These are phyloP conservation scores for Arabidopsis hybrid DNA, from an alignment of 441 rosid genomes.

Conservation along the genomic window DNA sequence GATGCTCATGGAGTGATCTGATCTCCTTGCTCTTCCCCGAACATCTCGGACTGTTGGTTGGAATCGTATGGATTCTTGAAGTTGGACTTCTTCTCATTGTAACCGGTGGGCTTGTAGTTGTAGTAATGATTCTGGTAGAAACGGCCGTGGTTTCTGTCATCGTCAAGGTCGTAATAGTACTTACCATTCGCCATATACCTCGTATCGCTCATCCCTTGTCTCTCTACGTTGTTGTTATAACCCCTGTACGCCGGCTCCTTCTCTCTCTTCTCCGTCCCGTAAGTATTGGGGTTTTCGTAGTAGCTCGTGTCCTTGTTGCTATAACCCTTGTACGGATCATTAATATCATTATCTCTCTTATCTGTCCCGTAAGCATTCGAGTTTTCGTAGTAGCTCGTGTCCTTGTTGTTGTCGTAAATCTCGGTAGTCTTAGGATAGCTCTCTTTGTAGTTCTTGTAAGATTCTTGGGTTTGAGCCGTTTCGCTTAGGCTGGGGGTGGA, in stretches of 20 bases:
- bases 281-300: slow-evolving; percentile 26
- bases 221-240: slow-evolving; percentile 39
- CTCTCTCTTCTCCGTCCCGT: slow-evolving; percentile 18
- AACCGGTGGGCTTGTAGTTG: slow-evolving; percentile 31
- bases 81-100: slow-evolving; percentile 20
- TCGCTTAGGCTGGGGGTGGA: slow-evolving; percentile 35
- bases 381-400: slow-evolving; percentile 22
- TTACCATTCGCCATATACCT: slow-evolving; percentile 53
- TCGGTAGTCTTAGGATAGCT: slow-evolving; percentile 36
- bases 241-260: slow-evolving; percentile 28
- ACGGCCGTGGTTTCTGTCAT: slow-evolving; percentile 46
- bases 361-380: slow-evolving; percentile 9
- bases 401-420: slow-evolving; percentile 22
- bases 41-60: slow-evolving; percentile 26
- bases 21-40: slow-evolving; percentile 27
- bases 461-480: slow-evolving; percentile 26
- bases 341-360: slow-evolving; percentile 12
- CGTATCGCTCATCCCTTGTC: slow-evolving; percentile 57
- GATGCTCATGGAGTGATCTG: slow-evolving; percentile 33
- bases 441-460: slow-evolving; percentile 23
- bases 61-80: slow-evolving; percentile 27
- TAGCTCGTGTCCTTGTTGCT: slow-evolving; percentile 7
- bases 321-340: slow-evolving; percentile 14
- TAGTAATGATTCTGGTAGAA: slow-evolving; percentile 38
- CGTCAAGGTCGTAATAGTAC: slow-evolving; percentile 42